phyloP scores from a whole-genome alignment of 306 rosid species.

The Hippophae gyantsensis region DNA sequence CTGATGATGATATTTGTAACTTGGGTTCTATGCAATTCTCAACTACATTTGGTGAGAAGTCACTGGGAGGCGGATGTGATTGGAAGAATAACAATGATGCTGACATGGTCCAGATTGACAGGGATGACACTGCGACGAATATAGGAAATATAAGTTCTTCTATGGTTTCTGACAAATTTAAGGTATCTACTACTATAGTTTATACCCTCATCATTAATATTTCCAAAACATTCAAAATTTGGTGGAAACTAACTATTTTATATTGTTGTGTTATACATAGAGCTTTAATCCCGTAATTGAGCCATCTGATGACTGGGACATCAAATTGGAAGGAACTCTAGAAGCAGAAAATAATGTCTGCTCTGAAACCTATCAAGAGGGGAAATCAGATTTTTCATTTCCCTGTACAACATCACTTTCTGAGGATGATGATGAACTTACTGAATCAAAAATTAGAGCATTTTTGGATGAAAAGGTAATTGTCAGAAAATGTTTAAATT shows the following conservation, averaged over 20 bases:
- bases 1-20: conserved; percentile 37
- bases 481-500: background rate
- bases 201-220: conserved; percentile 7
- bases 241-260: conserved; percentile 13
- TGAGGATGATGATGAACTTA: conserved; percentile 89
- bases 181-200: conserved; percentile 32
- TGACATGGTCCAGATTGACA: conserved; percentile 67
- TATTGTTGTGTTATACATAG: conserved; percentile 24
- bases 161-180: conserved; percentile 36
- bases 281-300: conserved; percentile 89
- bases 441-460: conserved; percentile 82
- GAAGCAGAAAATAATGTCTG: conserved; percentile 21
- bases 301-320: conserved; percentile 74
- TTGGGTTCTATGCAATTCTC: conserved; percentile 51
- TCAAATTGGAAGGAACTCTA: conserved; percentile 50
- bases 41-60: conserved; percentile 29
- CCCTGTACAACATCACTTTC: conserved; percentile 58
- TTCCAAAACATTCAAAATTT: conserved; percentile 8
- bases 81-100: conserved; percentile 55
- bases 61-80: conserved; percentile 26
- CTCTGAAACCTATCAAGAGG: conserved; percentile 34
- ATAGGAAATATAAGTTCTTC: conserved; percentile 36
- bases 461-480: conserved; percentile 93
- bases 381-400: conserved; percentile 52
- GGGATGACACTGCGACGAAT: conserved; percentile 35